Percentiles rank a stretch among this genome's conserved stretches.
These are phyloP conservation scores for Candida ponderosae DNA, from an alignment of 805 yeast genomes.

Conservation along the genomic window DNA sequence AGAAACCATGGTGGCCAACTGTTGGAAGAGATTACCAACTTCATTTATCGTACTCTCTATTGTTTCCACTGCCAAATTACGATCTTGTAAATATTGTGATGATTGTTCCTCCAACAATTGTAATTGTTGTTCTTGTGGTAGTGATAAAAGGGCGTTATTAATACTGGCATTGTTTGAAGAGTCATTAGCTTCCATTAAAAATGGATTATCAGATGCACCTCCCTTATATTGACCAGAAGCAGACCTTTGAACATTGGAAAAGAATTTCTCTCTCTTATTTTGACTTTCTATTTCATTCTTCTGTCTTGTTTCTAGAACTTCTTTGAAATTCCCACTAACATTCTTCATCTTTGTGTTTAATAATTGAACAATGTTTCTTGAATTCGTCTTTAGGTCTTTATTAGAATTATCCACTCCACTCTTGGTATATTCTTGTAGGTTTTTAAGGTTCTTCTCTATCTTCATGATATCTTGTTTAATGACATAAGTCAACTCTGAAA, in stretches of 20 bases:
- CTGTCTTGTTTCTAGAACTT: constrained; percentile 84
- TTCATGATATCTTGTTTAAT: constrained; percentile 81
- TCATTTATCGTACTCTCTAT: constrained; percentile 96
- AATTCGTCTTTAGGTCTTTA: constrained; percentile 59
- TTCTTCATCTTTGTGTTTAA: constrained; percentile 87
- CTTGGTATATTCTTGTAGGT: constrained; percentile 46
- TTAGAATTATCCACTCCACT: constrained; percentile 26
- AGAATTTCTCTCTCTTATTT: constrained; percentile 76
- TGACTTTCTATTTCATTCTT: constrained; percentile 73
- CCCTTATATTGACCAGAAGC: constrained; percentile 16
- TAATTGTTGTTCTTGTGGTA: constrained; percentile 84
- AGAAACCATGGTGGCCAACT: constrained; percentile 93
- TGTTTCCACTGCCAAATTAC: constrained; percentile 89
- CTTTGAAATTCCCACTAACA: constrained; percentile 85
- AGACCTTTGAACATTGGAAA: constrained; percentile 35
- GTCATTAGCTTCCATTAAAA: constrained; percentile 21
- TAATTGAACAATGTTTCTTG: constrained; percentile 79
- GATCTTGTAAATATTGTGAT: constrained; percentile 65
- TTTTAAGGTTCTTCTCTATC: constrained; percentile 64
- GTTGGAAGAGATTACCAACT: constrained; percentile 90
- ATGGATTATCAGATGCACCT: constrained; percentile 26
- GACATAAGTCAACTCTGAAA: constrained; percentile 75
- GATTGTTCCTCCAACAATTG: constrained; percentile 81
- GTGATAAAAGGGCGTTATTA: constrained; percentile 36
- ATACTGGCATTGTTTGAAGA: constrained; percentile 12